Conservation (phyloP, 2,329 filamentous ascomycete species). For the Mycosphaerella arachidis region DNA sequence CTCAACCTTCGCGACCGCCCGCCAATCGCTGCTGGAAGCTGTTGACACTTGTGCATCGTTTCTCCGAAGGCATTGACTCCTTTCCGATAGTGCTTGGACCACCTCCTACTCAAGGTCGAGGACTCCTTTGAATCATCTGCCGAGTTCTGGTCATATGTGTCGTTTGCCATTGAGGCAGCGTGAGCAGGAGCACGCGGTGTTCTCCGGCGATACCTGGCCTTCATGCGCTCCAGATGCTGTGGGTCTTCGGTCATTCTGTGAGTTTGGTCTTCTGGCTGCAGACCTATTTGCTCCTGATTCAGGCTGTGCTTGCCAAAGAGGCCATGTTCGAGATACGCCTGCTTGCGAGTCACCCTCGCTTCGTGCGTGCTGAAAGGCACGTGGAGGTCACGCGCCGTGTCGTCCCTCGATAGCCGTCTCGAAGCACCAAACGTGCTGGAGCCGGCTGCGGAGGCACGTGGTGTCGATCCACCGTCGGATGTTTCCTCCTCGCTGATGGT, state of each 20-base stretch:
- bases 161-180: neutral
- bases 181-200: neutral
- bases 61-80: conserved; percentile 16
- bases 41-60: conserved; percentile 12
- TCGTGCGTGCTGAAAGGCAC: conserved; percentile 3
- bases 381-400: conserved; percentile 27
- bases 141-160: neutral
- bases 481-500: conserved; percentile 16
- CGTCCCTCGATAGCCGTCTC: conserved; percentile 25
- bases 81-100: conserved; percentile 16
- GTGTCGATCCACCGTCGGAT: conserved; percentile 16
- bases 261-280: neutral
- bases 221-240: neutral
- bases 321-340: neutral
- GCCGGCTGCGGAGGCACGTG: conserved; percentile 17
- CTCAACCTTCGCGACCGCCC: conserved; percentile 23
- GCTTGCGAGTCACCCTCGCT: neutral
- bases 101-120: conserved; percentile 11
- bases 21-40: conserved; percentile 12
- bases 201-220: neutral
- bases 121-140: neutral
- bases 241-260: neutral
- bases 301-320: neutral
- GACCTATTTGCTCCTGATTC: neutral
- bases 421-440: neutral